These are phyloP conservation scores for Lachancea waltii DNA, from an alignment of 805 yeast species.

Conservation along the genomic window DNA sequence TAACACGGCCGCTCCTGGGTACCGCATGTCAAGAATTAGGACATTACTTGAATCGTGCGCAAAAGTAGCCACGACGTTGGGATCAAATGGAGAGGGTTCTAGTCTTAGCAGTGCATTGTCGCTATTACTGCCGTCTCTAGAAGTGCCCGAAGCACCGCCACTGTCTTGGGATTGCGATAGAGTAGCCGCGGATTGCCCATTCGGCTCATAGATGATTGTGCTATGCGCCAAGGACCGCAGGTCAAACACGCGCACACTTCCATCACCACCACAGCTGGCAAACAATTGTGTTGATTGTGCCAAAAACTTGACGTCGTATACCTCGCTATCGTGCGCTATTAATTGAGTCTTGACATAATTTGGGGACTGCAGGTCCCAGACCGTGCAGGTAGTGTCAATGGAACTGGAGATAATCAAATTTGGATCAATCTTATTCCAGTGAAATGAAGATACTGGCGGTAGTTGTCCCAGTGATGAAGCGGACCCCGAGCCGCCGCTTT, in stretches of 20 bases:
- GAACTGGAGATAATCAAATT: conserved; percentile 73
- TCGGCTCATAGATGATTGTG: conserved; percentile 87
- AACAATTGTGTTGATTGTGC: conserved; percentile 65
- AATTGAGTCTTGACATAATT: conserved; percentile 81
- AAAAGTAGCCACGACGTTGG: conserved; percentile 77
- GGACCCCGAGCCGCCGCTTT: conserved; percentile 10
- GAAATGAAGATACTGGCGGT: conserved; percentile 91
- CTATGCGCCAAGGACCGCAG: conserved; percentile 84
- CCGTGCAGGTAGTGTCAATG: conserved; percentile 94
- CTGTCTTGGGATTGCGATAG: not conserved
- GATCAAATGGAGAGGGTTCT: conserved; percentile 72
- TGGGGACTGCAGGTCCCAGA: conserved; percentile 63
- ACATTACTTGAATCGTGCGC: conserved; percentile 63
- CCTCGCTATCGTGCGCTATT: conserved; percentile 95
- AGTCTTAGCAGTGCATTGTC: conserved; percentile 61
- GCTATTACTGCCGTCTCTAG: conserved; percentile 3
- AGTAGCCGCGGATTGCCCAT: conserved; percentile 19
- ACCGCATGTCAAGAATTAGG: conserved; percentile 72
- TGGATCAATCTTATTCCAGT: conserved; percentile 78
- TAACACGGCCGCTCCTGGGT: conserved; percentile 78
- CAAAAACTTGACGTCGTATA: conserved; percentile 82
- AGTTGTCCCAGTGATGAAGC: conserved; percentile 30
- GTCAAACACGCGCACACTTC: conserved; percentile 88
- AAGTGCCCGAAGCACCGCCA: not conserved
- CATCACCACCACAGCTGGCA: conserved; percentile 93